phyloP scores from a whole-genome alignment of 1,284 basidiomycete genomes.

The Leccinum subrobustum region DNA sequence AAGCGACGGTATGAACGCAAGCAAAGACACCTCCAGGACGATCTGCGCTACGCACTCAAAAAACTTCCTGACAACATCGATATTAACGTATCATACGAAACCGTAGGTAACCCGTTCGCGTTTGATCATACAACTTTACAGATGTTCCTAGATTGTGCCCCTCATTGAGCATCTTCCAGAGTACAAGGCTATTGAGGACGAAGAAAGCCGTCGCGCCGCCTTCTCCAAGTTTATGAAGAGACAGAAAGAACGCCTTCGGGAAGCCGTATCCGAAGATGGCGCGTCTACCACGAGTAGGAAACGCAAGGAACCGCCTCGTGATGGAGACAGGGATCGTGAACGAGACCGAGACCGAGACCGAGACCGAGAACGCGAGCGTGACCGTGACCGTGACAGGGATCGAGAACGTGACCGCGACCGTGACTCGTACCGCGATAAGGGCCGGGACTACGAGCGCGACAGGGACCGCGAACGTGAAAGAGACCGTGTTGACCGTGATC shows the following conservation, averaged over 20 bases:
- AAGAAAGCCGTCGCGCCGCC: conserved; percentile 75
- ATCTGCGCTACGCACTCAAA: conserved; percentile 93
- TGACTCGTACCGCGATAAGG: conserved; percentile 32
- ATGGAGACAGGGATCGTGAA: conserved; percentile 41
- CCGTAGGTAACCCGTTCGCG: conserved; percentile 45
- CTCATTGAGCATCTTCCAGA: conserved; percentile 80
- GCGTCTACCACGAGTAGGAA: conserved; percentile 72
- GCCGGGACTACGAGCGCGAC: conserved; percentile 35
- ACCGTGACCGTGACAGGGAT: conserved; percentile 44
- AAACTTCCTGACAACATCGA: conserved; percentile 83
- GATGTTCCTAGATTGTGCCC: conserved; percentile 55
- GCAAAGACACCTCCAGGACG: conserved; percentile 88
- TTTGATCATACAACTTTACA: neutral
- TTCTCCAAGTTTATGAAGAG: conserved; percentile 85
- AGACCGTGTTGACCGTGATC: conserved; percentile 37
- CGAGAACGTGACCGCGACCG: conserved; percentile 35
- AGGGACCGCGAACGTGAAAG: conserved; percentile 42
- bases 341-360: conserved; percentile 44
- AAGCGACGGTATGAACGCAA: conserved; percentile 79
- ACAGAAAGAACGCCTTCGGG: conserved; percentile 82
- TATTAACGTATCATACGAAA: conserved; percentile 72
- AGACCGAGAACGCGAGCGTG: conserved; percentile 28
- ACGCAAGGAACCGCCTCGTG: conserved; percentile 66
- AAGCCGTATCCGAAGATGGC: conserved; percentile 76
- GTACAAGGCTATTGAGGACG: conserved; percentile 80